phyloP scores from a whole-genome alignment of 1,284 basidiomycete genomes.

The Prillingera fragicola region DNA sequence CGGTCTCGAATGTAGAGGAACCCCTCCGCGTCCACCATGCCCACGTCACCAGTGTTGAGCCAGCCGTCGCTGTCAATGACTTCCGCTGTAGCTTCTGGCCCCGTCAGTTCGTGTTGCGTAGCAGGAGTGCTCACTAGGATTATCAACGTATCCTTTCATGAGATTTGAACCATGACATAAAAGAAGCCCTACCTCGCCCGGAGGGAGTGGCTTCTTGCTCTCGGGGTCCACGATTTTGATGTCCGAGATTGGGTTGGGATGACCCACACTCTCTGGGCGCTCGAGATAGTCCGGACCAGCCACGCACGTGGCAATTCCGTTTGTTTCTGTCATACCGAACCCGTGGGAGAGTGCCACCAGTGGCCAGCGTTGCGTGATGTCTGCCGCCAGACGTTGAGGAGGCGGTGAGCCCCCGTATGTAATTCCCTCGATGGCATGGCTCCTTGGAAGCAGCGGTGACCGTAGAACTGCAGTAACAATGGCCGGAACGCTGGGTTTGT shows the following conservation, averaged over 20 bases:
- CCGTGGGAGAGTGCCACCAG: slow-evolving; percentile 30
- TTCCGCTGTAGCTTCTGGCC: background rate
- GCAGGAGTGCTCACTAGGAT: background rate
- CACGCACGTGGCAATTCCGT: slow-evolving; percentile 34
- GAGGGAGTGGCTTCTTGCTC: slow-evolving; percentile 18
- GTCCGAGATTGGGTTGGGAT: slow-evolving; percentile 34
- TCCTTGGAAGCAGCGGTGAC: slow-evolving; percentile 20
- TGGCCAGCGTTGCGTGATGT: slow-evolving; percentile 27
- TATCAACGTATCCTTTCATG: slow-evolving; percentile 37
- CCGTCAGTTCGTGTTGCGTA: no score
- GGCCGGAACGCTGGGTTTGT: slow-evolving; percentile 26
- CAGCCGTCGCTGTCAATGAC: slow-evolving; percentile 28
- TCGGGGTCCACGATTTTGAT: slow-evolving; percentile 35
- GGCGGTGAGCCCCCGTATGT: slow-evolving; percentile 40
- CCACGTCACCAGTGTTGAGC: slow-evolving; percentile 37
- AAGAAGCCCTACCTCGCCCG: slow-evolving; percentile 30
- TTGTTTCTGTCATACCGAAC: slow-evolving; percentile 44
- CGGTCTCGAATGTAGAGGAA: slow-evolving; percentile 37
- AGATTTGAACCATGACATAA: slow-evolving; percentile 36
- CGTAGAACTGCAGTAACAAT: slow-evolving; percentile 29
- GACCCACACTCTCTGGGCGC: slow-evolving; percentile 19
- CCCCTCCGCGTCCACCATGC: slow-evolving; percentile 28
- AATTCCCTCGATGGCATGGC: slow-evolving; percentile 28
- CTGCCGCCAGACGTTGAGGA: slow-evolving; percentile 24
- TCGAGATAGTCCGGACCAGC: slow-evolving; percentile 37